Conservation (phyloP, 805 yeast genomes). For the Candida succiphila region DNA sequence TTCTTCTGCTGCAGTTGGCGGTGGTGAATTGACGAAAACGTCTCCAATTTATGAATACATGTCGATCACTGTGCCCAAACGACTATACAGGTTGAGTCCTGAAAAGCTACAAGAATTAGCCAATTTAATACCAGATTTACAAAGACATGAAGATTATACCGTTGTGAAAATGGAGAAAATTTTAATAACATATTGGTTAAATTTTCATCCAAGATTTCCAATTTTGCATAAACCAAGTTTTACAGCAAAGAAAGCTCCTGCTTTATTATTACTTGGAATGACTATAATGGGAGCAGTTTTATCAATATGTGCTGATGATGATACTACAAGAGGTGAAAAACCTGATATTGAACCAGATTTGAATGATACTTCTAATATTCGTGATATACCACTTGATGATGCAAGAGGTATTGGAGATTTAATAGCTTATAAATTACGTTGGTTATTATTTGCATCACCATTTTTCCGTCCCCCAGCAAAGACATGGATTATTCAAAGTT, state of each 20-base stretch:
- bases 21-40: no score
- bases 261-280: slow-evolving; percentile 45
- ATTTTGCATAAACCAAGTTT: slow-evolving; percentile 53
- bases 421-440: slow-evolving; percentile 53
- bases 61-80: no score
- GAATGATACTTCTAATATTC: slow-evolving; percentile 11
- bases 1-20: no score
- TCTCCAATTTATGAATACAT: no score
- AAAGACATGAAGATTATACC: slow-evolving; percentile 19
- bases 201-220: slow-evolving; percentile 51
- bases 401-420: slow-evolving; percentile 31
- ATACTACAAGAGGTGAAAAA: no score
- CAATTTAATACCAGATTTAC: slow-evolving; percentile 16
- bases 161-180: slow-evolving; percentile 18
- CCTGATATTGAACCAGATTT: slow-evolving; percentile 12
- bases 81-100: slow-evolving; percentile 7
- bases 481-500: slow-evolving; percentile 68
- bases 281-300: slow-evolving; percentile 41
- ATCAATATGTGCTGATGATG: slow-evolving; percentile 19
- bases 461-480: slow-evolving; percentile 71
- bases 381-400: slow-evolving; percentile 9
- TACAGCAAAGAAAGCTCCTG: slow-evolving; percentile 33
- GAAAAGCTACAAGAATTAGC: slow-evolving; percentile 14
- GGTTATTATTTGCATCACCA: slow-evolving; percentile 57
- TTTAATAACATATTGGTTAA: slow-evolving; percentile 39